These are phyloP conservation scores for Exutisphaerella laricina DNA, from an alignment of 2,329 filamentous ascomycete genomes.

Conservation along the genomic window DNA sequence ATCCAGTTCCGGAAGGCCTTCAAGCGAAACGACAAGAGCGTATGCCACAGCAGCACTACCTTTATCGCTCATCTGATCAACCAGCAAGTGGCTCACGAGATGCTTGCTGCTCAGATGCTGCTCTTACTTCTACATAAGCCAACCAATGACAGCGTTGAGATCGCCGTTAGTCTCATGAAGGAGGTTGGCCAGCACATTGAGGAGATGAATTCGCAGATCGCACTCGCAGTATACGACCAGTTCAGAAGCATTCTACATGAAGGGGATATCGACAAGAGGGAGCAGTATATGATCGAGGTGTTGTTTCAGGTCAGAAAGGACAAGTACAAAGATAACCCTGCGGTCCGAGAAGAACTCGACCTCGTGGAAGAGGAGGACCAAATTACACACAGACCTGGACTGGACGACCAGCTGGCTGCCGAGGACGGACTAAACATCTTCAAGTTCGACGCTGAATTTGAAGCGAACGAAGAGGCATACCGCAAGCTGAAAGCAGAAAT, in stretches of 20 bases:
- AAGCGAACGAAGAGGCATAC: slow-evolving; percentile 86
- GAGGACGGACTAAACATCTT: slow-evolving; percentile 92
- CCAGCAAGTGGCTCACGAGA: slow-evolving; percentile 91
- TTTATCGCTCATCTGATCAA: slow-evolving; percentile 96
- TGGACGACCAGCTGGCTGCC: slow-evolving; percentile 79
- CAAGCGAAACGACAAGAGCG: slow-evolving; percentile 92
- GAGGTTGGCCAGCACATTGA: slow-evolving; percentile 93
- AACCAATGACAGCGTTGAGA: slow-evolving; percentile 95
- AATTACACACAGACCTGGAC: slow-evolving; percentile 78
- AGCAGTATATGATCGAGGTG: slow-evolving; percentile 99
- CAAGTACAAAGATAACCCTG: slow-evolving; percentile 90
- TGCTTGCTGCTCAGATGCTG: slow-evolving; percentile 86
- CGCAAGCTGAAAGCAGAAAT: slow-evolving; percentile 89
- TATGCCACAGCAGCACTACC: slow-evolving; percentile 85
- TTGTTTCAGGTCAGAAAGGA: slow-evolving; percentile 95
- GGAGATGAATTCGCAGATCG: slow-evolving; percentile 87
- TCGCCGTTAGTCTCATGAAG: slow-evolving; percentile 85
- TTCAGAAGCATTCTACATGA: slow-evolving; percentile 94
- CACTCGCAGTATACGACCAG: slow-evolving; percentile 88
- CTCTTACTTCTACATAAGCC: slow-evolving; percentile 90
- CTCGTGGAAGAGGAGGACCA: slow-evolving; percentile 97
- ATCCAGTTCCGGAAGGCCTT: slow-evolving; percentile 94
- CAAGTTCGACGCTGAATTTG: slow-evolving; percentile 85
- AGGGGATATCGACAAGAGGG: slow-evolving; percentile 92
- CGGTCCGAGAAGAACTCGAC: slow-evolving; percentile 87